Evolutionary conservation across 306 rosid genomes (phyloP).

Genomic region (Prunus mongolica): DNA sequence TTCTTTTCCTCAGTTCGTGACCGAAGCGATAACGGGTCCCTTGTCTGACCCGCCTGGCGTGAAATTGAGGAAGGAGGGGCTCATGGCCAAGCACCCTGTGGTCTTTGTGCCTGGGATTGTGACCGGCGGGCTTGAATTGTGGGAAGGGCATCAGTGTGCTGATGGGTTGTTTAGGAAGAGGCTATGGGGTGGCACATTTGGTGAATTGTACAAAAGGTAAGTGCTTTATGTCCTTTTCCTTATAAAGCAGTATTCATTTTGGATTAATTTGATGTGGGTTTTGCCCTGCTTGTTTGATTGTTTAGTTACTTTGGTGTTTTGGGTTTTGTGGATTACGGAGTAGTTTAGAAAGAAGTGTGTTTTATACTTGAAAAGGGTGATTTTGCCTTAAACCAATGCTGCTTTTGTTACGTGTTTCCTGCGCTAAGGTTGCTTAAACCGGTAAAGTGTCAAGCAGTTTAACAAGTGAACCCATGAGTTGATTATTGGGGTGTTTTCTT

Average conservation of each 20-base stretch:
- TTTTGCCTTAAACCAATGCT: not conserved
- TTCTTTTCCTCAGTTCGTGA: slow-evolving; percentile 75
- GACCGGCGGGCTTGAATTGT: slow-evolving; percentile 73
- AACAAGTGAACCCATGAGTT: slow-evolving; percentile 1
- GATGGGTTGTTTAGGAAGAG: slow-evolving; percentile 79
- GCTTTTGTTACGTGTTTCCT: not conserved
- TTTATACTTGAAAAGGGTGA: not conserved
- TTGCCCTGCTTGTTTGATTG: not conserved
- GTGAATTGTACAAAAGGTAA: slow-evolving; percentile 72
- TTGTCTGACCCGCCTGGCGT: slow-evolving; percentile 76
- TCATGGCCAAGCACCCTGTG: slow-evolving; percentile 67
- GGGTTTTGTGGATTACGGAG: not conserved
- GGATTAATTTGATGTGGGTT: not conserved
- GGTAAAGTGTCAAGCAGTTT: not conserved
- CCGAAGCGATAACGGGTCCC: slow-evolving; percentile 75
- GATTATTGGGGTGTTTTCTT: not conserved
- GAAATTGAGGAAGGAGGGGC: slow-evolving; percentile 68
- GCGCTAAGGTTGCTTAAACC: slow-evolving; percentile 2
- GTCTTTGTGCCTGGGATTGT: slow-evolving; percentile 85
- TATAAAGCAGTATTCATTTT: not conserved
- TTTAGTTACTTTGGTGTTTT: slow-evolving; percentile 5
- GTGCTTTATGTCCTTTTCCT: not conserved
- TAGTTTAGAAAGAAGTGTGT: not conserved
- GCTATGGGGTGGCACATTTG: slow-evolving; percentile 82
- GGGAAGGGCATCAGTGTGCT: slow-evolving; percentile 79